These are phyloP conservation scores for Lactifluus echinatus DNA, from an alignment of 768 basidiomycete genomes.

Conservation along the genomic window DNA sequence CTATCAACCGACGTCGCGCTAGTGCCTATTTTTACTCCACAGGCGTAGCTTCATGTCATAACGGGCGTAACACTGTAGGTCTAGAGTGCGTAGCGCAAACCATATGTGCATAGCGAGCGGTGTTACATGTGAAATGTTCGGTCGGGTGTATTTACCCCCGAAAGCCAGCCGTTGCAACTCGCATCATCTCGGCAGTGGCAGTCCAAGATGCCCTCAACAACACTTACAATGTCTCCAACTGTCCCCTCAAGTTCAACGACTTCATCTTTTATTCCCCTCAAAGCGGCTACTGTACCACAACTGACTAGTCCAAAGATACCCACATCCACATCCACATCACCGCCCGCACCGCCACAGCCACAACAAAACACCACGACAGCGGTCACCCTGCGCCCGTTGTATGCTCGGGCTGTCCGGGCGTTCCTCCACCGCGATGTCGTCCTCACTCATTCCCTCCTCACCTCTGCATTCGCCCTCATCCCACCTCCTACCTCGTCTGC, in stretches of 20 bases:
- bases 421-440: constrained; percentile 67
- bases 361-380: constrained; percentile 30
- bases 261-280: constrained; percentile 8
- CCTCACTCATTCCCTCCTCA: constrained; percentile 57
- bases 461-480: constrained; percentile 60
- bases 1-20: too few species aligned
- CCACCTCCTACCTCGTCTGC: constrained; percentile 30
- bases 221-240: constrained; percentile 11
- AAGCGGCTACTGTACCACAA: not conserved
- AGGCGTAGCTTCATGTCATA: too few species aligned
- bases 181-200: too few species aligned
- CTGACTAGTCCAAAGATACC: not conserved
- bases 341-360: constrained; percentile 1
- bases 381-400: constrained; percentile 58
- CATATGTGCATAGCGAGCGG: too few species aligned
- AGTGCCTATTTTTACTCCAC: too few species aligned
- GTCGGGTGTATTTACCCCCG: too few species aligned
- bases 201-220: constrained; percentile 14
- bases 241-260: not conserved
- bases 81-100: too few species aligned
- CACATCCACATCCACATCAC: not conserved
- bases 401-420: constrained; percentile 68
- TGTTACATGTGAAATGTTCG: not conserved
- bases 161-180: too few species aligned
- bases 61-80: too few species aligned